Evolutionary conservation across 306 rosid genomes (phyloP).

Genomic region (Rosa rugosa): DNA sequence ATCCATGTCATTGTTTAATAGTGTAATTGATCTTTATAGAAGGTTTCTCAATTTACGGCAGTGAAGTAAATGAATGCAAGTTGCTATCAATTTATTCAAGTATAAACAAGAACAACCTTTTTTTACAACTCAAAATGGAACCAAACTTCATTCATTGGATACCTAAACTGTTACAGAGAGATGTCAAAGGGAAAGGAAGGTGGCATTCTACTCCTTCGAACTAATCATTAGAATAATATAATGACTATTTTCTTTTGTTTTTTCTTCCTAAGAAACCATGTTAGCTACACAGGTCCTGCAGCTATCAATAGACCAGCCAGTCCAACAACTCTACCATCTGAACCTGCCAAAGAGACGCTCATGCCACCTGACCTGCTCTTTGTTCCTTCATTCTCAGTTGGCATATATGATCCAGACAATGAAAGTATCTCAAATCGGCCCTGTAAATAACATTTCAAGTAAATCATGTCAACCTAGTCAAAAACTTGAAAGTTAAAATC

Average conservation of each 20-base stretch:
- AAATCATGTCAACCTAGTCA: neutral
- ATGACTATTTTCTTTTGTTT: neutral
- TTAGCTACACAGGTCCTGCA: conserved; percentile 80
- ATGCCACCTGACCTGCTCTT: conserved; percentile 67
- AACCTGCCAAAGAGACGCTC: conserved; percentile 68
- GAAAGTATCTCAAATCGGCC: conserved; percentile 71
- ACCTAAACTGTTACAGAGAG: too few species aligned
- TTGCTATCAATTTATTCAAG: too few species aligned
- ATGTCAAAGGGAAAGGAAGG: too few species aligned
- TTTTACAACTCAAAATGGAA: too few species aligned
- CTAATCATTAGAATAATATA: neutral
- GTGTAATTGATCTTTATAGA: too few species aligned
- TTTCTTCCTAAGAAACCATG: conserved; percentile 8
- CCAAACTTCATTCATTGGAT: too few species aligned
- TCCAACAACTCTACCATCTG: conserved; percentile 61
- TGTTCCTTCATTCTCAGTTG: conserved; percentile 53
- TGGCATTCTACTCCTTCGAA: too few species aligned
- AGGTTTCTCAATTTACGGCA: too few species aligned
- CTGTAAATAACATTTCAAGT: conserved; percentile 28
- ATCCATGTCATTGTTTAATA: too few species aligned
- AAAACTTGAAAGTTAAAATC: neutral
- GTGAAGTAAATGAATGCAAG: too few species aligned
- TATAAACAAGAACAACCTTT: too few species aligned
- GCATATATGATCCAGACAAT: conserved; percentile 60
- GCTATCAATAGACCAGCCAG: conserved; percentile 72